Conservation (phyloP, 1,139 yeast species). For the Geotrichum klebahnii region DNA sequence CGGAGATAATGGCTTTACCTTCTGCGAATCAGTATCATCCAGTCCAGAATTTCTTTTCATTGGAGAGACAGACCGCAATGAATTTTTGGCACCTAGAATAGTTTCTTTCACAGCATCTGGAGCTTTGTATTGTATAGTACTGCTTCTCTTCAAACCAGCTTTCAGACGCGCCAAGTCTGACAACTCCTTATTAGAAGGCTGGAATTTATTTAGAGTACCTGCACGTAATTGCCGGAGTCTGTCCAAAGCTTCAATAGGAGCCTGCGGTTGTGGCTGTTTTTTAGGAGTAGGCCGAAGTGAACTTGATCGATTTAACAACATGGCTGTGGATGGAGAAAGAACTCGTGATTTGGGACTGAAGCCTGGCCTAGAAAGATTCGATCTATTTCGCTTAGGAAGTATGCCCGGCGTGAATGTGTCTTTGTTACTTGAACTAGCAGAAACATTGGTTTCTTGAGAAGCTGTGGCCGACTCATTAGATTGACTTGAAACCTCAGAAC, state of each 20-base stretch:
- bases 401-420: neutral
- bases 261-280: conserved; percentile 7
- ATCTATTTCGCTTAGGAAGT: neutral
- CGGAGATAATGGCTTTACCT: neutral
- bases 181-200: conserved; percentile 26
- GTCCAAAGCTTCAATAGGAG: conserved; percentile 27
- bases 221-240: conserved; percentile 25
- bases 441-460: no score
- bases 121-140: conserved; percentile 30
- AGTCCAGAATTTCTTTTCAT: neutral
- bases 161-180: conserved; percentile 27
- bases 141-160: conserved; percentile 27
- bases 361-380: neutral
- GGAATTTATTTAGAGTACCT: conserved; percentile 24
- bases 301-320: conserved; percentile 16
- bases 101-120: conserved; percentile 28
- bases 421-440: no score
- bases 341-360: conserved; percentile 21
- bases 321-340: conserved; percentile 20
- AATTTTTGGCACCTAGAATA: conserved; percentile 26
- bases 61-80: conserved; percentile 15
- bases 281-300: conserved; percentile 12
- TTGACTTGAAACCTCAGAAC: no score
- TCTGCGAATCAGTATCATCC: neutral
- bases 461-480: no score